Conservation (phyloP, 139 green algal species). For the Desmodesmus armatus region DNA sequence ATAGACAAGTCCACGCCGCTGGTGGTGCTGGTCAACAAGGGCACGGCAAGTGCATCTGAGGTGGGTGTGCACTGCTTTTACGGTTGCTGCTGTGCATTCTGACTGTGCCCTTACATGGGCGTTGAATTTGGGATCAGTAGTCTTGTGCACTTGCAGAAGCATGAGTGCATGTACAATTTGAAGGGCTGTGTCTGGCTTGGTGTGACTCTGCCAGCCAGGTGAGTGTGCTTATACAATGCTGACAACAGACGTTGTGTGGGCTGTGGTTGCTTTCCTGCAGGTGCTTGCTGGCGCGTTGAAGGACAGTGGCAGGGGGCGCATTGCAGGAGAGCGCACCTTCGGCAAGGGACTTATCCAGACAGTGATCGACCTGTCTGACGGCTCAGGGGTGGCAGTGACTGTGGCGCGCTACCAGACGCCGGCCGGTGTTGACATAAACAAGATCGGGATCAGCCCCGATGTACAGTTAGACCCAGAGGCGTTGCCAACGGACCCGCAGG, state of each 20-base stretch:
- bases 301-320: conserved; percentile 83
- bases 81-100: background rate
- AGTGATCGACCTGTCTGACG: conserved; percentile 89
- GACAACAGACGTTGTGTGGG: background rate
- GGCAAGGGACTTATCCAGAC: conserved; percentile 99
- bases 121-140: background rate
- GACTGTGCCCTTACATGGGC: background rate
- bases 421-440: conserved; percentile 83
- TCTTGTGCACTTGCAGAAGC: background rate
- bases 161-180: background rate
- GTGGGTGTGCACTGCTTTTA: conserved; percentile 46
- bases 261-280: conserved; percentile 47
- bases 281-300: conserved; percentile 95
- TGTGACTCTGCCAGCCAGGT: too few relatives aligned
- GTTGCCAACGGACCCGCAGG: conserved; percentile 37
- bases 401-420: conserved; percentile 90
- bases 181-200: background rate
- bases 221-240: too few relatives aligned
- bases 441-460: conserved; percentile 68
- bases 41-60: conserved; percentile 95
- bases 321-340: conserved; percentile 92
- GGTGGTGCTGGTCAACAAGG: conserved; percentile 93
- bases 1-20: conserved; percentile 69
- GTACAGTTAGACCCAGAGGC: conserved; percentile 48
- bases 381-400: conserved; percentile 94